Conservation (phyloP, 164 flowering plant genomes). For the Warburgia ugandensis region DNA sequence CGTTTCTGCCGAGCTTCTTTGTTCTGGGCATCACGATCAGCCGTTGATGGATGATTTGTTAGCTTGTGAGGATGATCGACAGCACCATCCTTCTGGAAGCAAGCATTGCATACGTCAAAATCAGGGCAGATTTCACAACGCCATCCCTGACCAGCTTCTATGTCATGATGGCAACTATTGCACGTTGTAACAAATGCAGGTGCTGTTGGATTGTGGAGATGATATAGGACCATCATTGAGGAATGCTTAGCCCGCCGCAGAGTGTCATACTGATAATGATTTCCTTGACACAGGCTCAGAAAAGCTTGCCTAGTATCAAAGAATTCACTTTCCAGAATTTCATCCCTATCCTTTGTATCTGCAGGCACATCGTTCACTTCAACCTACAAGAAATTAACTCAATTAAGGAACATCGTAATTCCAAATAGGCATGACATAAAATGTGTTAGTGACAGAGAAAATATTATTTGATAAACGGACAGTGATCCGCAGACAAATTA, state of each 20-base stretch:
- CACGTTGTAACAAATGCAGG: conserved; percentile 98
- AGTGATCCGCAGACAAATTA: background rate
- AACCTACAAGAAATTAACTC: conserved; percentile 37
- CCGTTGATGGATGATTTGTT: conserved; percentile 75
- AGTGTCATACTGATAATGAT: conserved; percentile 96
- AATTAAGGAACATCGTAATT: conserved; percentile 8
- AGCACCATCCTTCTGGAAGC: conserved; percentile 78
- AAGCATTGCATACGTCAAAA: conserved; percentile 83
- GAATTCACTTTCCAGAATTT: conserved; percentile 92
- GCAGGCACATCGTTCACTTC: conserved; percentile 64
- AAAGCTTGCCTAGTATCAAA: conserved; percentile 97
- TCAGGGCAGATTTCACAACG: conserved; percentile 98
- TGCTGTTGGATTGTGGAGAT: conserved; percentile 98
- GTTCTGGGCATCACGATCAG: conserved; percentile 91
- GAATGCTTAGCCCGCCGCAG: conserved; percentile 97
- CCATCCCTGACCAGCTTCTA: conserved; percentile 99
- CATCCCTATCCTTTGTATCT: conserved; percentile 92
- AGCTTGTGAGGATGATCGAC: conserved; percentile 89
- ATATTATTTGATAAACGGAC: no score
- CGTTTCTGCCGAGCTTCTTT: conserved; percentile 89
- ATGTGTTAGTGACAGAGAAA: no score
- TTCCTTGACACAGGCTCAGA: conserved; percentile 95
- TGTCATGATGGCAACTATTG: conserved; percentile 67
- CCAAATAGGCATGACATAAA: no score
- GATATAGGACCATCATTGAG: conserved; percentile 98